These are phyloP conservation scores for Debaryomycetaceae sp. DNA, from an alignment of 1,139 yeast species.

Conservation along the genomic window DNA sequence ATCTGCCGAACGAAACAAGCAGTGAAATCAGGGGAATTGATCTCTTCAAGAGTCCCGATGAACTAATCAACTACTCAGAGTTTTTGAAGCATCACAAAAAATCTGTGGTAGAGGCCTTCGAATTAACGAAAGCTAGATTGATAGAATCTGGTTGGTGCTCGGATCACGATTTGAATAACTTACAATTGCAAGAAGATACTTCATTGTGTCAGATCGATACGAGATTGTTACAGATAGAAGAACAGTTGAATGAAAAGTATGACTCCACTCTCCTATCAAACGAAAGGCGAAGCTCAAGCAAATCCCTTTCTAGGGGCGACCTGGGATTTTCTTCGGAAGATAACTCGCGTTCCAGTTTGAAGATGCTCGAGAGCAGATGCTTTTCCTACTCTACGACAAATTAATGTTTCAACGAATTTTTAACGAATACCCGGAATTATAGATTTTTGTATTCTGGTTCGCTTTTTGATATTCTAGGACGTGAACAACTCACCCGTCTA, in stretches of 20 bases:
- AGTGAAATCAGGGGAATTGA: neutral
- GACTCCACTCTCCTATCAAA: conserved; percentile 18
- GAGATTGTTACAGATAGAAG: conserved; percentile 29
- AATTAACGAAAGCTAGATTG: conserved; percentile 32
- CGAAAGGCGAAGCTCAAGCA: neutral
- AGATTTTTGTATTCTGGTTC: neutral
- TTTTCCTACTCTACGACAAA: conserved; percentile 20
- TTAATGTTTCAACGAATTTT: neutral
- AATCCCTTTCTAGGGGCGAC: neutral
- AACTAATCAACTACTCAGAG: conserved; percentile 29
- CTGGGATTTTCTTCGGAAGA: neutral
- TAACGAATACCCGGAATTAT: neutral
- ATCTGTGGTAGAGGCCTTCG: conserved; percentile 33
- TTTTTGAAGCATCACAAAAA: conserved; percentile 29
- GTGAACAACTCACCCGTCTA: neutral
- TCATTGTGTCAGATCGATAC: conserved; percentile 31
- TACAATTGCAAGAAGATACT: conserved; percentile 34
- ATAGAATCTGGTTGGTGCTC: conserved; percentile 46
- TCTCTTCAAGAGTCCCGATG: conserved; percentile 11
- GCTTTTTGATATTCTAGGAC: neutral
- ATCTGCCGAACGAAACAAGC: conserved; percentile 8
- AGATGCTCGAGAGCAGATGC: conserved; percentile 24
- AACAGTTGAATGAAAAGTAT: conserved; percentile 24
- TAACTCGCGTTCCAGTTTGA: conserved; percentile 7
- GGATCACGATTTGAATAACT: conserved; percentile 39